These are phyloP conservation scores for Solanum tarijense DNA, from an alignment of 257 asterid genomes.

Conservation along the genomic window DNA sequence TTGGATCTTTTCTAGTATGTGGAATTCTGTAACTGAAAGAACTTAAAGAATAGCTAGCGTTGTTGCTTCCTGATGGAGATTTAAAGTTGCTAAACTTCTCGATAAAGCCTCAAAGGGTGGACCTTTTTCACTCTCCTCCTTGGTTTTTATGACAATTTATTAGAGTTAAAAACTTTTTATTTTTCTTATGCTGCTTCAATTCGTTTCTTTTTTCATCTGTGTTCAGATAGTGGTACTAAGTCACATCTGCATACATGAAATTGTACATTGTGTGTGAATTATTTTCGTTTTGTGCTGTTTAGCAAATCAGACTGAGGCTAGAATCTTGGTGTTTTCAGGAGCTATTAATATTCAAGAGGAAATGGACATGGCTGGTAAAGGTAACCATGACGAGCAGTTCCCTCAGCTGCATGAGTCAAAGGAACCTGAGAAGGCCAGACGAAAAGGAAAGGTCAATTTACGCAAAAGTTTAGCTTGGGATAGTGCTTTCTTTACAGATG, in stretches of 20 bases:
- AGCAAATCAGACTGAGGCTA: constrained; percentile 18
- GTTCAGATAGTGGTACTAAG: not conserved
- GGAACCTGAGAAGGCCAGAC: constrained; percentile 37
- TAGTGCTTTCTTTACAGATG: constrained; percentile 85
- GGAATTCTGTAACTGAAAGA: not conserved
- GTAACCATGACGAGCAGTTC: constrained; percentile 18
- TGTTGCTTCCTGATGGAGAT: not conserved
- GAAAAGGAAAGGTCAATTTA: constrained; percentile 60
- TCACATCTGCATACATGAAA: not conserved
- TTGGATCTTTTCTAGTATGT: not conserved
- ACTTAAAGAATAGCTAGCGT: not conserved
- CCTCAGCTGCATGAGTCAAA: constrained; percentile 44
- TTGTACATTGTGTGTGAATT: not conserved
- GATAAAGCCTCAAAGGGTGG: not conserved
- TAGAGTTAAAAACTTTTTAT: not conserved
- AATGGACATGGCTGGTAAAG: constrained; percentile 5
- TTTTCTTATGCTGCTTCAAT: not conserved
- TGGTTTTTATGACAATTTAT: not conserved
- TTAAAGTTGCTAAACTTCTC: not conserved
- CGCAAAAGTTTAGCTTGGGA: constrained; percentile 98
- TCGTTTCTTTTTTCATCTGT: not conserved
- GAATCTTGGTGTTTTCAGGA: constrained; percentile 8
- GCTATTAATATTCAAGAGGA: constrained; percentile 19
- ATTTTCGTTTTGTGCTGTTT: constrained; percentile 7
- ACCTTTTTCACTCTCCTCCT: not conserved